A percentile compares a stretch with the other conserved stretches of the same genome.
Evolutionary conservation across 2,329 filamentous ascomycete species (phyloP).

Genomic region (Pestalotiopsis sp.): DNA sequence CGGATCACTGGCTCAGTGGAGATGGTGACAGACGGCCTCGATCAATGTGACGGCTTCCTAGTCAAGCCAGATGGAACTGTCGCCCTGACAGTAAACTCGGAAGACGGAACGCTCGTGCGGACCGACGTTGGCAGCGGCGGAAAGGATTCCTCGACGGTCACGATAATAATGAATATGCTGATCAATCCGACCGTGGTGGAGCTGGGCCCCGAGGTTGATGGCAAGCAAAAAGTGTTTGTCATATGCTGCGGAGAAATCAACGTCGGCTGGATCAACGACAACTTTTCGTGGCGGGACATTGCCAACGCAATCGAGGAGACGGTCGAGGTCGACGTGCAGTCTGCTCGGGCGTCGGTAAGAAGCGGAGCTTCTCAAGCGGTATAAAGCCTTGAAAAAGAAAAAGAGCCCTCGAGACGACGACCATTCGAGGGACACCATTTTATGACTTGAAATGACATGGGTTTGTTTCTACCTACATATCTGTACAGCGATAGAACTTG

Average conservation of each 20-base stretch:
- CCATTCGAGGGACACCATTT: background rate
- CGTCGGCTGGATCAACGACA: conserved; percentile 30
- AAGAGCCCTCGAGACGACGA: background rate
- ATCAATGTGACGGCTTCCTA: conserved; percentile 29
- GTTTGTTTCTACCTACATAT: background rate
- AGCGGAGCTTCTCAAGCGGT: background rate
- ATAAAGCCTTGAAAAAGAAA: background rate
- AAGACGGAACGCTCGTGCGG: conserved; percentile 19
- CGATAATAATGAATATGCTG: conserved; percentile 24
- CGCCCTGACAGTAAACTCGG: conserved; percentile 26
- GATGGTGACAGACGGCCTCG: conserved; percentile 25
- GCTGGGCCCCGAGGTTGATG: conserved; percentile 18
- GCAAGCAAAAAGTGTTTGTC: conserved; percentile 27
- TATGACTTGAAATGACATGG: background rate
- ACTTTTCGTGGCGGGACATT: conserved; percentile 28
- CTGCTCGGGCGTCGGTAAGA: background rate
- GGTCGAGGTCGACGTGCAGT: conserved; percentile 4
- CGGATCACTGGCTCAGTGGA: conserved; percentile 24
- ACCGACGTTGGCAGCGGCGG: conserved; percentile 11
- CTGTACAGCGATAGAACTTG: background rate
- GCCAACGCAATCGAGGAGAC: conserved; percentile 25
- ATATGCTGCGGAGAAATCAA: conserved; percentile 34
- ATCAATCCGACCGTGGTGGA: conserved; percentile 31
- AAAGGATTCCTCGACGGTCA: conserved; percentile 16
- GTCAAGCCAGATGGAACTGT: conserved; percentile 24